Evolutionary conservation across 2,329 filamentous ascomycete species (phyloP).

Genomic region (Blastomyces parvus): DNA sequence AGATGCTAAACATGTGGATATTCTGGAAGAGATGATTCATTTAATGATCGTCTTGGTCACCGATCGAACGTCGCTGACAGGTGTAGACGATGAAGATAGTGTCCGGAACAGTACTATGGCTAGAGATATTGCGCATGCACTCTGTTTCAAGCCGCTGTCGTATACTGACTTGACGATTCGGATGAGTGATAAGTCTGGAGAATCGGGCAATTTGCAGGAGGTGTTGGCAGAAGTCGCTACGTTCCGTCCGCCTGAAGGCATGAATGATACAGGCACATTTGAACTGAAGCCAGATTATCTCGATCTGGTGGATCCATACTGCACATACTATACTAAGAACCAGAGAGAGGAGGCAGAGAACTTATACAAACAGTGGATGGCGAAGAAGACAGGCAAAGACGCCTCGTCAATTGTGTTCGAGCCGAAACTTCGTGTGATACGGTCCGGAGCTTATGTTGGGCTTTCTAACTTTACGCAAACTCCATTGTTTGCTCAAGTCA

Average conservation of each 20-base stretch:
- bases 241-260: constrained; percentile 81
- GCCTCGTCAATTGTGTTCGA: constrained; percentile 83
- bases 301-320: constrained; percentile 87
- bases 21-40: constrained; percentile 93
- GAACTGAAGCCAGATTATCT: constrained; percentile 80
- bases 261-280: constrained; percentile 89
- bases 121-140: constrained; percentile 81
- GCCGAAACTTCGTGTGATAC: constrained; percentile 67
- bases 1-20: constrained; percentile 77
- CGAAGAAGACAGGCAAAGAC: constrained; percentile 74
- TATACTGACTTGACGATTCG: constrained; percentile 85
- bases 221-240: constrained; percentile 79
- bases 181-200: constrained; percentile 78
- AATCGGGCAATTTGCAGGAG: constrained; percentile 76
- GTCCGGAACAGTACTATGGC: constrained; percentile 60
- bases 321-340: constrained; percentile 92
- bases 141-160: constrained; percentile 92
- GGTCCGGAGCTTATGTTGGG: constrained; percentile 64
- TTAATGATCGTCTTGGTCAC: constrained; percentile 83
- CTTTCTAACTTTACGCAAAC: constrained; percentile 74
- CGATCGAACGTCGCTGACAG: constrained; percentile 65
- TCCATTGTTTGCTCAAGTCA: constrained; percentile 76
- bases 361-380: constrained; percentile 77
- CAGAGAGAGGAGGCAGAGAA: constrained; percentile 91
- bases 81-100: constrained; percentile 27